Evolutionary conservation across 805 yeast genomes (phyloP), one percentile per base, ranked within the genome.

Genomic region (Ogataea corticis): DNA sequence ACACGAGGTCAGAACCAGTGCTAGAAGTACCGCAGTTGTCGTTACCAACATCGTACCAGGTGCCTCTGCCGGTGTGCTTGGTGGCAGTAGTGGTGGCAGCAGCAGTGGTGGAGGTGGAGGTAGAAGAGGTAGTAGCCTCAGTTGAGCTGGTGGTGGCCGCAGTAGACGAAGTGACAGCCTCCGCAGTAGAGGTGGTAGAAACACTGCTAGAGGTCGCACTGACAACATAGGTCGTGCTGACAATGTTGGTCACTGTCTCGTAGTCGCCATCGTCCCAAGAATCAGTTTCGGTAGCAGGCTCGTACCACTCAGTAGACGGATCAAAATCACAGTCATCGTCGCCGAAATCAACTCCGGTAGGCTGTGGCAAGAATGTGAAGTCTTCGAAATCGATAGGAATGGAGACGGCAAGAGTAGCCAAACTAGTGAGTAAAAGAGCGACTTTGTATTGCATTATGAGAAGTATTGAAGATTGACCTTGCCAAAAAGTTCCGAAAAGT

Each of bases 21-120:
- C 67, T 71, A 21, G 65, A 57, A 13, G 67, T 57, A 29, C 82
- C 82, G 65, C 83, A 78, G 36, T 80, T 76, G 48, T 80, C 82
- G 38, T 65, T 55, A 4, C 71, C 71, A 16, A 76, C 68, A 25
- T 59, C 56, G 57, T 74, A 77, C 61, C 62, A 77, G 25, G 82
- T 78, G 42, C 80, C 82, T 48, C 75, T 61, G 34, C 81, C 81
- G 2, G 66, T 37, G 27, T 52, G 30, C 12, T 52, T 34, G 6
- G 48, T n/a, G 3, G 52, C 9, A 7, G 49, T 17, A 16, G 41
- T 19, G 15, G 25, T 6, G 21, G 46, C 27, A n/a, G 32, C 28
- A 14, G 48, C 19, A 15, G 45, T 23, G 32, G 45, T 33, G 23
- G 52, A 16, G 5, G 45, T 15, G 12, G n/a, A n/a, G n/a, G 45